Evolutionary conservation across 2,329 filamentous ascomycete genomes (phyloP).

Genomic region (Diaporthe sp.): DNA sequence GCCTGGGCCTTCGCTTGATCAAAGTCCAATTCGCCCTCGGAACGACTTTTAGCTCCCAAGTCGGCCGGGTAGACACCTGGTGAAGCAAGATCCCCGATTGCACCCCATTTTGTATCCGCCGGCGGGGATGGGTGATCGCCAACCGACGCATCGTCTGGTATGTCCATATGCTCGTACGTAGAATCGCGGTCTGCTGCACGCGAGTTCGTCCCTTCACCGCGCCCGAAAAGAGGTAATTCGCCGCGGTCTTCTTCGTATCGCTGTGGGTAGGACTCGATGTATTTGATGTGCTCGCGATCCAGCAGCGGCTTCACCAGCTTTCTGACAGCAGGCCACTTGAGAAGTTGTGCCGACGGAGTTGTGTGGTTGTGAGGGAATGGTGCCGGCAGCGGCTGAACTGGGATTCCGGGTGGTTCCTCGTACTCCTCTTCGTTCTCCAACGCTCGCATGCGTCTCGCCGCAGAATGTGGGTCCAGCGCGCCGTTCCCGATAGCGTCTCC

Average conservation of each 20-base stretch:
- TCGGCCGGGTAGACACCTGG: constrained; percentile 45
- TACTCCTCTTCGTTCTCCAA: constrained; percentile 45
- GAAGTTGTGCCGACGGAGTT: constrained; percentile 85
- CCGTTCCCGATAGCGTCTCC: constrained; percentile 22
- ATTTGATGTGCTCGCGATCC: constrained; percentile 60
- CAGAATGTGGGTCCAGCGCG: constrained; percentile 32
- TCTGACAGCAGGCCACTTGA: constrained; percentile 77
- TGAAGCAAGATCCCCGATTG: constrained; percentile 62
- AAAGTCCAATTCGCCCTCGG: constrained; percentile 66
- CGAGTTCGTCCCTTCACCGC: constrained; percentile 77
- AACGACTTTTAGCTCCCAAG: constrained; percentile 50
- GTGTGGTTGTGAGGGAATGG: constrained; percentile 88
- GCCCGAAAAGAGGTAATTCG: constrained; percentile 78
- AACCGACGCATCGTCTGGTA: constrained; percentile 55
- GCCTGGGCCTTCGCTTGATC: constrained; percentile 59
- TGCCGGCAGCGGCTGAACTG: constrained; percentile 68
- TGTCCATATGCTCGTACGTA: constrained; percentile 52
- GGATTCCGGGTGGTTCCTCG: constrained; percentile 40
- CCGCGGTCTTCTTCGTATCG: constrained; percentile 79
- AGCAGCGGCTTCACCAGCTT: constrained; percentile 66
- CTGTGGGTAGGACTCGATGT: constrained; percentile 79
- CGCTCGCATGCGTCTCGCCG: constrained; percentile 44
- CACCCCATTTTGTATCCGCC: constrained; percentile 68
- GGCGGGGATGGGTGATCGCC: constrained; percentile 65
- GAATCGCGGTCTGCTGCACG: constrained; percentile 59